phyloP scores from a whole-genome alignment of 1,139 yeast species.

The Yamadazyma sp. region DNA sequence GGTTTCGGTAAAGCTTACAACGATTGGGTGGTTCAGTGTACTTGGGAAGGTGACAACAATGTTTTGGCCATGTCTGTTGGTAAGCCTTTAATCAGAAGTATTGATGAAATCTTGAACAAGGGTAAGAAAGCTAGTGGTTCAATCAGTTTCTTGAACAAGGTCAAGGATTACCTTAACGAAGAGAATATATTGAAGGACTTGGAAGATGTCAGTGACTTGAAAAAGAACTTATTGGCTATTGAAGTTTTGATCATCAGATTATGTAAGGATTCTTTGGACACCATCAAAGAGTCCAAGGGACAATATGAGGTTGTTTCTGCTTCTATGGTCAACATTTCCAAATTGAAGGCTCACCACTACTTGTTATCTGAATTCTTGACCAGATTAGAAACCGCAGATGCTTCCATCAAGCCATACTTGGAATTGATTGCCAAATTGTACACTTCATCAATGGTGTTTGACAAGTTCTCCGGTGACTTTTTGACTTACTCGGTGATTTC shows the following conservation, averaged over 20 bases:
- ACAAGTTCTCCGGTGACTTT: constrained; percentile 74
- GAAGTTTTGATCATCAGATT: constrained; percentile 48
- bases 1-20: constrained; percentile 86
- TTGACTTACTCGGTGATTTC: constrained; percentile 61
- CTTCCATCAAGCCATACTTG: constrained; percentile 28
- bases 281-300: constrained; percentile 41
- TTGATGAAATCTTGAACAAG: constrained; percentile 32
- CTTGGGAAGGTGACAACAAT: constrained; percentile 97
- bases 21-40: constrained; percentile 95
- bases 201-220: constrained; percentile 33
- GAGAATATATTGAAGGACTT: constrained; percentile 33
- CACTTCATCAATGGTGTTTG: constrained; percentile 67
- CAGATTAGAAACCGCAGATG: constrained; percentile 27
- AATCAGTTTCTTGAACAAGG: constrained; percentile 44
- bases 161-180: constrained; percentile 26
- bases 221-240: constrained; percentile 32
- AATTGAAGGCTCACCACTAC: constrained; percentile 62
- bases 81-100: constrained; percentile 64
- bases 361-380: constrained; percentile 44
- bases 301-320: constrained; percentile 59
- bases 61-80: constrained; percentile 84
- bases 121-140: constrained; percentile 38
- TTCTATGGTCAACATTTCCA: constrained; percentile 55
- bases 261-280: constrained; percentile 45
- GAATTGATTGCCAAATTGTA: constrained; percentile 45